These are phyloP conservation scores for Clarireedia paspali DNA, from an alignment of 2,329 filamentous ascomycete species.

Conservation along the genomic window DNA sequence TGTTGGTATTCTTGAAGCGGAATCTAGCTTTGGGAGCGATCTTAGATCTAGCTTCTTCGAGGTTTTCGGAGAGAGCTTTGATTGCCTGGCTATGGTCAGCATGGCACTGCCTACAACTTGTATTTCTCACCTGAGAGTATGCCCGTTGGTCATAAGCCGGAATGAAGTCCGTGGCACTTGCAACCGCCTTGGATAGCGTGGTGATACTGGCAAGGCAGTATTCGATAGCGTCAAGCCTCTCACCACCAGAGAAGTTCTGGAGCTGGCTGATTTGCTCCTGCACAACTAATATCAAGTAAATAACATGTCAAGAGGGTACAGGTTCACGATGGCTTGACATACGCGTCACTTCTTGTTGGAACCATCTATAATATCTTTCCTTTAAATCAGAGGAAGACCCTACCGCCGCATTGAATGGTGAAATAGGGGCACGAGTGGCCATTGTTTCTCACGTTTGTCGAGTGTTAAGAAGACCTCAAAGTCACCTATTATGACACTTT, in stretches of 20 bases:
- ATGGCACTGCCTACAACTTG: neutral
- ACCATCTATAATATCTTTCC: conserved; percentile 78
- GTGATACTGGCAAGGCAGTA: conserved; percentile 73
- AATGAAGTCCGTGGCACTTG: conserved; percentile 73
- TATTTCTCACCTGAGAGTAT: conserved; percentile 60
- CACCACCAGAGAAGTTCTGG: conserved; percentile 57
- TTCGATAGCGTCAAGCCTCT: conserved; percentile 74
- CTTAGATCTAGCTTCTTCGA: conserved; percentile 60
- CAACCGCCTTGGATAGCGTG: conserved; percentile 73
- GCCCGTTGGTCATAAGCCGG: conserved; percentile 85
- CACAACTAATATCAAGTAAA: conserved; percentile 46
- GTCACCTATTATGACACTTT: neutral
- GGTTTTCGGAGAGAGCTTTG: conserved; percentile 71
- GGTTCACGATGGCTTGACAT: conserved; percentile 27
- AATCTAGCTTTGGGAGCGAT: conserved; percentile 74
- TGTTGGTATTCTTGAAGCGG: conserved; percentile 60
- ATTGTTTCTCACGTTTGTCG: neutral
- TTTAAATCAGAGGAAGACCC: conserved; percentile 43
- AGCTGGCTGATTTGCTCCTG: conserved; percentile 69
- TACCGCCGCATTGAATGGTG: conserved; percentile 15
- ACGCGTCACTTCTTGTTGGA: conserved; percentile 69
- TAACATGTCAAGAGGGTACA: conserved; percentile 1
- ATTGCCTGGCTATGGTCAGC: conserved; percentile 49
- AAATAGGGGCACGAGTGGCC: neutral
- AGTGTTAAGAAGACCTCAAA: neutral